Conservation (phyloP, 768 basidiomycete species). For the Tulasnella sp. region DNA sequence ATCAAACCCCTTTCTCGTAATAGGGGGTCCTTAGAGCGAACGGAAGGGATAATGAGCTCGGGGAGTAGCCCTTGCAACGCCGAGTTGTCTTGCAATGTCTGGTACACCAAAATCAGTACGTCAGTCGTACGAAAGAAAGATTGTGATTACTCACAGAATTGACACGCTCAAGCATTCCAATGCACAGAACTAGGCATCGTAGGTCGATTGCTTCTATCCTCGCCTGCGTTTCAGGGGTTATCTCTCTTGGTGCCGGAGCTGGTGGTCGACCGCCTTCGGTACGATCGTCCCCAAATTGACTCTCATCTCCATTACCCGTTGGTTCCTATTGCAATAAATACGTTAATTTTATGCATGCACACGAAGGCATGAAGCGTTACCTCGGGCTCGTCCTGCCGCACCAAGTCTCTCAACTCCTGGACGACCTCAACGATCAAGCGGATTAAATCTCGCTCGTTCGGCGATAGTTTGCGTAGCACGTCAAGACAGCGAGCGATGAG, state of each 20-base stretch:
- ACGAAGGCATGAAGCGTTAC: background rate
- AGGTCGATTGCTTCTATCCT: slow-evolving; percentile 55
- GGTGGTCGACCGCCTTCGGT: slow-evolving; percentile 19
- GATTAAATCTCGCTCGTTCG: slow-evolving; percentile 74
- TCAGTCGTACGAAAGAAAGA: background rate
- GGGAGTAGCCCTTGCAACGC: slow-evolving; percentile 54
- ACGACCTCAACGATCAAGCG: slow-evolving; percentile 82
- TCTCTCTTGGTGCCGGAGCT: slow-evolving; percentile 22
- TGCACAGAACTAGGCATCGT: slow-evolving; percentile 63
- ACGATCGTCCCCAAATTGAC: slow-evolving; percentile 24
- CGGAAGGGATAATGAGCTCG: slow-evolving; percentile 83
- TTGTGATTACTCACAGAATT: slow-evolving; percentile 48
- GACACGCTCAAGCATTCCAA: slow-evolving; percentile 76
- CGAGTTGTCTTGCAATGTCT: slow-evolving; percentile 49
- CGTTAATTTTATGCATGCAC: slow-evolving; percentile 14
- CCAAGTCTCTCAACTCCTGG: slow-evolving; percentile 57
- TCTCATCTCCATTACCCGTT: slow-evolving; percentile 12
- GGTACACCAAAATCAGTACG: background rate
- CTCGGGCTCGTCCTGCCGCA: slow-evolving; percentile 30
- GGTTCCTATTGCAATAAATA: background rate
- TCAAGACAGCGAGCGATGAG: slow-evolving; percentile 72
- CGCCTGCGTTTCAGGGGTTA: slow-evolving; percentile 48
- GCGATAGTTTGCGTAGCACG: slow-evolving; percentile 58
- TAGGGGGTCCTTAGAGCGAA: slow-evolving; percentile 73
- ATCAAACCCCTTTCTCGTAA: slow-evolving; percentile 73